Evolutionary conservation across 768 basidiomycete genomes (phyloP), one percentile per base, ranked within the genome.

Genomic region (Holtermannia corniformis): DNA sequence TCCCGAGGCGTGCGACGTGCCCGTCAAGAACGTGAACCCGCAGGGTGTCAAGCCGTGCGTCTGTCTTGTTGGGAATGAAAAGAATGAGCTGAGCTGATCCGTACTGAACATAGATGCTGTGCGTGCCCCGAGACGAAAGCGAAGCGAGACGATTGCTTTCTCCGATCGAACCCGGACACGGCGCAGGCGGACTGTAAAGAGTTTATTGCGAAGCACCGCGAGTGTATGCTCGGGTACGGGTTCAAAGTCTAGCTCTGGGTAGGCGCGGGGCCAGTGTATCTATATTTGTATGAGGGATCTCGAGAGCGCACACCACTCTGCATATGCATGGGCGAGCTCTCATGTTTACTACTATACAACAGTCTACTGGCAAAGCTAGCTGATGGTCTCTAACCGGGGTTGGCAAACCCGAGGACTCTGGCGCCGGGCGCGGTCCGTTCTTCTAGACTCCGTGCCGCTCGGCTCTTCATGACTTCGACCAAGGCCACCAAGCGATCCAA

Each of bases 51-150:
- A 97, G 71, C 86, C 93, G 93, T 95, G 70, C 54, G 88, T 76
- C 13, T 23, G 16, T 16, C n/a, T n/a, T n/a, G n/a, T n/a, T n/a
- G n/a, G n/a, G n/a, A n/a, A n/a, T n/a, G n/a, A n/a, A n/a, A n/a
- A n/a, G n/a, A n/a, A n/a, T 19, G 23, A 21, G 37, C 27, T 22
- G 37, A 40, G 47, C n/a, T 42, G 40, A 50, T 14, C 21, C 3
- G 14, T 4, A 7, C 23, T 47, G 24, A 47, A 37, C 28, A 20
- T 57, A 97, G 93, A 63, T 97, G 93, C 63, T 96, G 93, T 67
- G 93, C 92, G 41, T 97, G 93, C 68, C 91, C 90, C 1, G 79
- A 89, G 62, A 93, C 91, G 2, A 97, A 97, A 72, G 80, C 84
- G 1, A 79, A 78, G n/a, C 80, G 95, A 11, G 95, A 99, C 72